A percentile compares a stretch with the other conserved stretches of the same genome.
Conservation (phyloP, 345 rosid genomes). For the Brassica incana region DNA sequence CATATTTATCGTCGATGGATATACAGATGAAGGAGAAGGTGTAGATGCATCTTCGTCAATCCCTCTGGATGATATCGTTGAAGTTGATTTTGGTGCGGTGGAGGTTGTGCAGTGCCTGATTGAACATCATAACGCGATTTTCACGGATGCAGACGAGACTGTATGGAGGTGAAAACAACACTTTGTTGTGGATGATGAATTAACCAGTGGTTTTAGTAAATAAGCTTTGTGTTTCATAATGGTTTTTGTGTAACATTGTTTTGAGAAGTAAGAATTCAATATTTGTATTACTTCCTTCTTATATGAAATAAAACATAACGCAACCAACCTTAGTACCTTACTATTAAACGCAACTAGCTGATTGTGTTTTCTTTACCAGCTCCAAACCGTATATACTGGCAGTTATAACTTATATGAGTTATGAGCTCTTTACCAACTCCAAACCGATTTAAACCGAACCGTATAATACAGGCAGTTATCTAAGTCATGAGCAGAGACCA, state of each 20-base stretch:
- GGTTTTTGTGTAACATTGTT: constrained; percentile 11
- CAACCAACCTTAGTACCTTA: not conserved
- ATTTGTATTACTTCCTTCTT: not conserved
- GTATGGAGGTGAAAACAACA: constrained; percentile 33
- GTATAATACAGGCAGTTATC: not conserved
- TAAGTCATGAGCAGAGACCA: not conserved
- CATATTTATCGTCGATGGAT: not conserved
- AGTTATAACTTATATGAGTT: too few relatives aligned
- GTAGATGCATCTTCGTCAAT: constrained; percentile 65
- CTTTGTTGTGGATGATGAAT: constrained; percentile 19
- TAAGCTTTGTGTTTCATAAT: constrained; percentile 15
- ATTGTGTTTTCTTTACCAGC: not conserved
- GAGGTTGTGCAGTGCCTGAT: constrained; percentile 85
- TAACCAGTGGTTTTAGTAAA: constrained; percentile 29
- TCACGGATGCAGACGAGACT: constrained; percentile 66
- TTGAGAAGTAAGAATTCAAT: constrained; percentile 2
- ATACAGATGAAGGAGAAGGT: constrained; percentile 72
- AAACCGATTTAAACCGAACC: not conserved
- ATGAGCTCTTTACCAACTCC: not conserved
- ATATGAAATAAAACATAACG: not conserved
- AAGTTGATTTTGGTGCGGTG: constrained; percentile 72
- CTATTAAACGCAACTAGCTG: not conserved
- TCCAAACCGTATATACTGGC: too few relatives aligned
- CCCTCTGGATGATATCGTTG: constrained; percentile 74
- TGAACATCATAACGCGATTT: constrained; percentile 83